A percentile compares a stretch with the other conserved stretches of the same genome.
phyloP scores from a whole-genome alignment of 2,329 filamentous ascomycete genomes.

The Hymenoscyphus albidus region DNA sequence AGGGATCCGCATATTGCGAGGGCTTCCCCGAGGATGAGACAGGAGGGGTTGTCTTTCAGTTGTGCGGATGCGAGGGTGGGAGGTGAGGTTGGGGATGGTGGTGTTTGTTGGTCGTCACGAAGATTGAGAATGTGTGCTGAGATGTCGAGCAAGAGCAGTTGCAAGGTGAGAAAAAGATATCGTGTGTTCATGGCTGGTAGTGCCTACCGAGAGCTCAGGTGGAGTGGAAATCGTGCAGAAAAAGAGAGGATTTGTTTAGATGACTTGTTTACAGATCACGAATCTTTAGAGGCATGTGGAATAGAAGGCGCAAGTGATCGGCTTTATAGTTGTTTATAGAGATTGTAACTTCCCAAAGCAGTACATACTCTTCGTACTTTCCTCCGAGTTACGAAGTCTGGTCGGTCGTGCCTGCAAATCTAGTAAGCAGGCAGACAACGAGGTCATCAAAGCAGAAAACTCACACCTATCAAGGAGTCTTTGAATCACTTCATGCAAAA shows the following conservation, averaged over 20 bases:
- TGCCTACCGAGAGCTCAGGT: neutral
- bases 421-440: neutral
- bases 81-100: neutral
- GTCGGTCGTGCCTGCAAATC: neutral
- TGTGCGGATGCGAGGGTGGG: neutral
- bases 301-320: neutral
- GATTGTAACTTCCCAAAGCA: neutral
- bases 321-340: neutral
- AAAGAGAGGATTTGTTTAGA: neutral
- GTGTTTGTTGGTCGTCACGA: neutral
- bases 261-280: neutral
- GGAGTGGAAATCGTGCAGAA: neutral
- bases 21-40: slow-evolving; percentile 21
- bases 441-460: neutral
- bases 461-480: neutral
- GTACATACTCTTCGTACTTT: neutral
- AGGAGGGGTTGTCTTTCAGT: slow-evolving; percentile 20
- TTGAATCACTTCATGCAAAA: neutral
- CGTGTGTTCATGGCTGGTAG: neutral
- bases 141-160: slow-evolving; percentile 2
- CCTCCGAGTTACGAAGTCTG: neutral
- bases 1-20: slow-evolving; percentile 26
- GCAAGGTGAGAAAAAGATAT: slow-evolving; percentile 1
- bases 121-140: slow-evolving; percentile 3
- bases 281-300: neutral